Evolutionary conservation across 257 asterid genomes (phyloP).

Genomic region (Plantago ovata): DNA sequence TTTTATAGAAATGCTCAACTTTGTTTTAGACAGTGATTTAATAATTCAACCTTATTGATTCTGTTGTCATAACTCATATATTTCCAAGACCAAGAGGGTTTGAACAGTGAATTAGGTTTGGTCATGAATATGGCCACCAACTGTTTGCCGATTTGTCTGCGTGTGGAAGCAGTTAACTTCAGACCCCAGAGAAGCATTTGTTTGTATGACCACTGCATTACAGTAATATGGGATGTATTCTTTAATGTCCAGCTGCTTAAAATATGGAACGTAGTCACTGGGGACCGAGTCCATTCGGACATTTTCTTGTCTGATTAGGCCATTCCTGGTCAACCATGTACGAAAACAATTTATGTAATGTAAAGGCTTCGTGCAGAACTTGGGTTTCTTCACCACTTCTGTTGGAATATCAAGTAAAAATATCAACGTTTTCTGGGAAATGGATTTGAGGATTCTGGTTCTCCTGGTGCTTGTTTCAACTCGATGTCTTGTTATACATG

Average conservation of each 20-base stretch:
- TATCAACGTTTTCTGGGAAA: constrained; percentile 24
- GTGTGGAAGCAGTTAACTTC: not conserved
- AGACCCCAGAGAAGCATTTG: too few species aligned
- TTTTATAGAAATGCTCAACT: too few species aligned
- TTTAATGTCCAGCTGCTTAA: not conserved
- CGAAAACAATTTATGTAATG: not conserved
- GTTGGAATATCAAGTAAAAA: not conserved
- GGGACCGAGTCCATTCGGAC: not conserved
- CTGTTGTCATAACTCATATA: too few species aligned
- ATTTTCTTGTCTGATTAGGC: not conserved
- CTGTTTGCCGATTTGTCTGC: not conserved
- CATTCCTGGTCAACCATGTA: not conserved
- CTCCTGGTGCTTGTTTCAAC: constrained; percentile 31
- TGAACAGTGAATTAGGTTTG: too few species aligned
- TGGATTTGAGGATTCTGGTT: constrained; percentile 30
- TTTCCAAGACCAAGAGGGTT: too few species aligned
- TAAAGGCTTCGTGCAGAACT: not conserved
- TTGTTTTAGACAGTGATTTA: too few species aligned
- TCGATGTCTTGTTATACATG: constrained; percentile 30
- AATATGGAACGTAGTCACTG: too few species aligned
- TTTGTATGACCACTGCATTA: not conserved
- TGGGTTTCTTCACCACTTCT: constrained; percentile 3
- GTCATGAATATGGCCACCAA: not conserved
- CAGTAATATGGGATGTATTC: not conserved
- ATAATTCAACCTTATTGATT: too few species aligned